Conservation (phyloP, 331 rosid species). For the Phaseolus coccineus region DNA sequence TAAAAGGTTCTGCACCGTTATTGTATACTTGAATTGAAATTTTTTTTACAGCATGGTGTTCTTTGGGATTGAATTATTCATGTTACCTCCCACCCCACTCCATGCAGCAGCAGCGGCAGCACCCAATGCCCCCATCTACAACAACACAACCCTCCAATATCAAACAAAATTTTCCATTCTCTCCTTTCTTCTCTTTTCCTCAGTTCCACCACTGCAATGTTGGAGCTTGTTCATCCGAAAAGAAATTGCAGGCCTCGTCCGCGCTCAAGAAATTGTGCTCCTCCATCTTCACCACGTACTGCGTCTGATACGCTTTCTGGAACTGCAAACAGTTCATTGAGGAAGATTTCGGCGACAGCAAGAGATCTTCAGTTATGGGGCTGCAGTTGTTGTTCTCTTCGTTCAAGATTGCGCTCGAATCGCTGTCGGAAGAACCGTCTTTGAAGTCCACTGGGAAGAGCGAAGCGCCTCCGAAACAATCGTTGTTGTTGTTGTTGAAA, state of each 20-base stretch:
- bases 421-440: conserved; percentile 85
- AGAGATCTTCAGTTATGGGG: conserved; percentile 38
- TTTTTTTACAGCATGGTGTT: no score
- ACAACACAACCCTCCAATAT: no score
- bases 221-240: conserved; percentile 87
- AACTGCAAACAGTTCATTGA: conserved; percentile 50
- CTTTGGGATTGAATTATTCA: no score
- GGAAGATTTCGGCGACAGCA: conserved; percentile 46
- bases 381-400: conserved; percentile 54
- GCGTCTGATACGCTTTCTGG: conserved; percentile 56
- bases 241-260: conserved; percentile 76
- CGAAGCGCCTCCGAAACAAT: conserved; percentile 44
- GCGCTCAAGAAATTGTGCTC: conserved; percentile 78
- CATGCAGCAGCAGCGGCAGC: no score
- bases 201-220: conserved; percentile 76
- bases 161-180: no score
- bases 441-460: conserved; percentile 55
- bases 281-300: conserved; percentile 78
- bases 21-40: no score
- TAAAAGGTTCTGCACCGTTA: no score
- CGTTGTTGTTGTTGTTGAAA: conserved; percentile 44
- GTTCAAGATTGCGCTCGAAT: conserved; percentile 78
- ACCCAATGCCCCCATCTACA: no score
- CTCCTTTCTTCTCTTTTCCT: background rate
- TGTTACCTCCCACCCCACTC: no score